phyloP scores from a whole-genome alignment of 768 basidiomycete genomes.

The Rhodocollybia butyracea region DNA sequence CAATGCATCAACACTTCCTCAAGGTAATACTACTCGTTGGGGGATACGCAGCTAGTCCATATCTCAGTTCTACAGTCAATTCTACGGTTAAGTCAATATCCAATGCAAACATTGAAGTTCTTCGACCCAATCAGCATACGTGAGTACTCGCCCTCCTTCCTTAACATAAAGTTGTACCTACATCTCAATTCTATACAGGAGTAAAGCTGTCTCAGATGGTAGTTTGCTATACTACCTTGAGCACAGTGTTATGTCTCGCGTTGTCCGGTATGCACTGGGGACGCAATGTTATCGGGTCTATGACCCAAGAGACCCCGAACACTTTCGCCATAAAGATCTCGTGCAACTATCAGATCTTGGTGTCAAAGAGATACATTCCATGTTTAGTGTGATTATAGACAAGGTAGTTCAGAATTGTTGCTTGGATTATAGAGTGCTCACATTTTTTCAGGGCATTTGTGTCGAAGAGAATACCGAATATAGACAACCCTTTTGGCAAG shows the following conservation, averaged over 20 bases:
- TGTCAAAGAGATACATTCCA: conserved; percentile 32
- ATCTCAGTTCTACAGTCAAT: conserved; percentile 45
- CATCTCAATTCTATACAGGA: conserved; percentile 18
- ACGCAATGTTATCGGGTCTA: conserved; percentile 34
- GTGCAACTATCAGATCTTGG: conserved; percentile 33
- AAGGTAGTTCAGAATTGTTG: too few species aligned
- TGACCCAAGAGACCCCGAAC: conserved; percentile 35
- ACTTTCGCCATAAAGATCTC: conserved; percentile 30
- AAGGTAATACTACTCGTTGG: conserved; percentile 42
- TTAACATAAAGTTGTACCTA: background rate
- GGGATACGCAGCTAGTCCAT: conserved; percentile 57
- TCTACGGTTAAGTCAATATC: too few species aligned
- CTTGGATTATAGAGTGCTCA: background rate
- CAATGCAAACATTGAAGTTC: conserved; percentile 36
- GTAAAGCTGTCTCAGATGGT: conserved; percentile 54
- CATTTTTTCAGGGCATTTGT: conserved; percentile 34
- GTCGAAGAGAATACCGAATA: conserved; percentile 46
- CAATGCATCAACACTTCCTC: background rate
- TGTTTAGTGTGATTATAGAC: conserved; percentile 40
- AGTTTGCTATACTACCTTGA: conserved; percentile 41
- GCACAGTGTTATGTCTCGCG: conserved; percentile 44
- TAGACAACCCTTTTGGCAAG: conserved; percentile 30
- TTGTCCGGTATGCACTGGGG: conserved; percentile 48
- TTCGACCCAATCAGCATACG: conserved; percentile 26
- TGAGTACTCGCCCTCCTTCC: background rate